Evolutionary conservation across 2,329 filamentous ascomycete species (phyloP).

Genomic region (Pseudopithomyces chartarum): DNA sequence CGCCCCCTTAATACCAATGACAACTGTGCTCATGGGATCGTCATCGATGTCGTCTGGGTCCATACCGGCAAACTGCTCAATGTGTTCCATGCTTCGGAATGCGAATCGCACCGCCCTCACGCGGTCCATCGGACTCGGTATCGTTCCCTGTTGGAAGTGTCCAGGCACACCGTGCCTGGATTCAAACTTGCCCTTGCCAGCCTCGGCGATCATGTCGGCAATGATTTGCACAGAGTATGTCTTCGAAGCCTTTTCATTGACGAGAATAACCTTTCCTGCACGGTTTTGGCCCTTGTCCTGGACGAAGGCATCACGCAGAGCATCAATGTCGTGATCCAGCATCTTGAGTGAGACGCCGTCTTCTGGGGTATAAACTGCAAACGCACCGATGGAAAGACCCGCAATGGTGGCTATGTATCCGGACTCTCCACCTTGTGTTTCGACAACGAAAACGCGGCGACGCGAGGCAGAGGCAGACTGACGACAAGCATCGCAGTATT

Average conservation of each 20-base stretch:
- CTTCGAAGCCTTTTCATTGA: conserved; percentile 89
- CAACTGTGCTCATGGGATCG: conserved; percentile 74
- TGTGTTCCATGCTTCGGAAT: conserved; percentile 90
- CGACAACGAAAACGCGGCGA: conserved; percentile 93
- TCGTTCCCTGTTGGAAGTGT: conserved; percentile 50
- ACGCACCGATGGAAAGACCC: conserved; percentile 87
- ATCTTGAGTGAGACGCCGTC: conserved; percentile 94
- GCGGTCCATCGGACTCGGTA: conserved; percentile 91
- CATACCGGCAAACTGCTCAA: conserved; percentile 75
- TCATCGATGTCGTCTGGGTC: conserved; percentile 70
- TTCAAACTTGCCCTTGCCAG: conserved; percentile 90
- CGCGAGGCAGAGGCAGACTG: conserved; percentile 94
- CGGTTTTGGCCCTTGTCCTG: conserved; percentile 86
- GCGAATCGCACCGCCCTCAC: conserved; percentile 89
- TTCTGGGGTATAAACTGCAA: conserved; percentile 95
- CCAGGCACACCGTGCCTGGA: conserved; percentile 71
- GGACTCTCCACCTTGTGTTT: conserved; percentile 93
- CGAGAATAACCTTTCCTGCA: conserved; percentile 91
- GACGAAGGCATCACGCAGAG: conserved; percentile 83
- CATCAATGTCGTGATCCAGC: conserved; percentile 86
- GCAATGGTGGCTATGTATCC: conserved; percentile 92
- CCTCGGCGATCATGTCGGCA: conserved; percentile 92
- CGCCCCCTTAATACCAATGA: conserved; percentile 92
- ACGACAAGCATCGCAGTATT: conserved; percentile 96
- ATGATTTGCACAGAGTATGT: conserved; percentile 94